Conservation (phyloP, 2,329 filamentous ascomycete genomes). For the Xylariaceae sp. region DNA sequence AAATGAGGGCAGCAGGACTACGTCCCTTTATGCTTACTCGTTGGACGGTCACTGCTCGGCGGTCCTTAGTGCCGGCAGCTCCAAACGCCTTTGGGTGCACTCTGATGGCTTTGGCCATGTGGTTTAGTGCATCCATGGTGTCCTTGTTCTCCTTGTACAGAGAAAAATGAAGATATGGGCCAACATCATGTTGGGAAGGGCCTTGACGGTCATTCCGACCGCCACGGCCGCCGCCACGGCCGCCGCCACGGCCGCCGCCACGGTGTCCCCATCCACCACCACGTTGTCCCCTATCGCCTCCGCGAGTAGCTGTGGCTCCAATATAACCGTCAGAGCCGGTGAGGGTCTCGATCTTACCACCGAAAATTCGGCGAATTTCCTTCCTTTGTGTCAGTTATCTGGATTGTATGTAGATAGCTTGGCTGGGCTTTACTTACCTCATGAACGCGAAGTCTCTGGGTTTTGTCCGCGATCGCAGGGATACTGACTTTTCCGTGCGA, state of each 20-base stretch:
- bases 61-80: slow-evolving; percentile 83
- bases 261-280: slow-evolving; percentile 18
- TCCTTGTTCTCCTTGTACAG: slow-evolving; percentile 97
- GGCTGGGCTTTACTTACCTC: slow-evolving; percentile 33
- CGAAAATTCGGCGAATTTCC: slow-evolving; percentile 72
- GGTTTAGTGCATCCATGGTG: slow-evolving; percentile 83
- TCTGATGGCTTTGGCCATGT: slow-evolving; percentile 67
- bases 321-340: slow-evolving; percentile 56
- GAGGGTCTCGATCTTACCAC: slow-evolving; percentile 68
- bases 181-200: slow-evolving; percentile 37
- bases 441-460: slow-evolving; percentile 38
- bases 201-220: slow-evolving; percentile 22
- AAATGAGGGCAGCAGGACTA: slow-evolving; percentile 54
- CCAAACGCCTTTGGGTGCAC: slow-evolving; percentile 68
- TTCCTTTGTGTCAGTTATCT: slow-evolving; percentile 24
- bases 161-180: slow-evolving; percentile 82
- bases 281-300: slow-evolving; percentile 25
- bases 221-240: slow-evolving; percentile 17
- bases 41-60: slow-evolving; percentile 80
- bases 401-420: neutral
- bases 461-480: slow-evolving; percentile 27
- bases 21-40: slow-evolving; percentile 60
- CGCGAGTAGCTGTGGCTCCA: slow-evolving; percentile 46
- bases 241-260: no score
- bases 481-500: slow-evolving; percentile 23